Conservation (phyloP, 2,329 filamentous ascomycete genomes). For the Meredithiella fracta region DNA sequence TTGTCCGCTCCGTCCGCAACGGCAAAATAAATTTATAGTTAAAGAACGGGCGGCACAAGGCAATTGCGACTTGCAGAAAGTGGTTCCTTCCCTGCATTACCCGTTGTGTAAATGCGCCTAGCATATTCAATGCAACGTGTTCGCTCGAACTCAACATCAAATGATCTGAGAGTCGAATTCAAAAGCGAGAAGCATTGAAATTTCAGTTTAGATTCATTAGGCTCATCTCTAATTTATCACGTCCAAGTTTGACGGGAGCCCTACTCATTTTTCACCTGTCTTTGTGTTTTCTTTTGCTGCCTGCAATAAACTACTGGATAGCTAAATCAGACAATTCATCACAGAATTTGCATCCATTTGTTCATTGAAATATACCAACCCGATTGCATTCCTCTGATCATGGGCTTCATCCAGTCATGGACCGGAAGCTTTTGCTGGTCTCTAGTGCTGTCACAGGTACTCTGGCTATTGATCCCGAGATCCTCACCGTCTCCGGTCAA, state of each 20-base stretch:
- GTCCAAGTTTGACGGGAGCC: not conserved
- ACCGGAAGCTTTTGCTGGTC: conserved; percentile 11
- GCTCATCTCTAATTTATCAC: not conserved
- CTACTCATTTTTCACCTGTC: not conserved
- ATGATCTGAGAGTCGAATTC: not conserved
- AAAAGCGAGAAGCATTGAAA: not conserved
- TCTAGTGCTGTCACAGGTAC: conserved; percentile 5
- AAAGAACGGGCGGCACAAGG: not conserved
- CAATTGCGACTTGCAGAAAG: not conserved
- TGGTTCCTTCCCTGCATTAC: not conserved
- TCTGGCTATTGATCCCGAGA: not conserved
- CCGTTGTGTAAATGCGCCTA: not conserved
- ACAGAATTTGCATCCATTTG: not conserved
- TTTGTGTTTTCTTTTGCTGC: not conserved
- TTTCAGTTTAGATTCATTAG: not conserved
- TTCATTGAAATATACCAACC: not conserved
- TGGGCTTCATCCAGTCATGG: conserved; percentile 4
- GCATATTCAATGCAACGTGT: not conserved
- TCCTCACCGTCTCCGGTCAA: conserved; percentile 3
- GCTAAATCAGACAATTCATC: not conserved
- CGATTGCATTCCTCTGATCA: not conserved
- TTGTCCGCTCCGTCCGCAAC: not conserved
- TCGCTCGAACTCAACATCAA: not conserved
- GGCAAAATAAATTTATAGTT: too few species aligned
- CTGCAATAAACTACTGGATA: not conserved